Percentiles rank a stretch among this genome's conserved stretches.
Conservation (phyloP, 2,329 filamentous ascomycete genomes). For the Hawksworthiomyces lignivorus region DNA sequence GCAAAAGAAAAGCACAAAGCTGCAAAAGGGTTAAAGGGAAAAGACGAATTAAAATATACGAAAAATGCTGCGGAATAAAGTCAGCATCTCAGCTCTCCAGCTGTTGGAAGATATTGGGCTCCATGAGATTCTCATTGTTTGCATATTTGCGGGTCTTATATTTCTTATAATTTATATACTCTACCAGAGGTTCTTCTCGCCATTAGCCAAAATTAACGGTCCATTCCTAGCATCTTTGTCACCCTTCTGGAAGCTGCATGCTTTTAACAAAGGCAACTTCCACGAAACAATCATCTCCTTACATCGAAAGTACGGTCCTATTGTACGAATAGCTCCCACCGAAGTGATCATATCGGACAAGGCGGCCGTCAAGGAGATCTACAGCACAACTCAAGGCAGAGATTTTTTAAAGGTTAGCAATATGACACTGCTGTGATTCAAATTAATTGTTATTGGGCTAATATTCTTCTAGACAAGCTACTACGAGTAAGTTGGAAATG, state of each 20-base stretch:
- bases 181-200: slow-evolving; percentile 9
- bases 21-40: no score
- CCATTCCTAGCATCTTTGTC: slow-evolving; percentile 8
- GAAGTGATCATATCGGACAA: slow-evolving; percentile 10
- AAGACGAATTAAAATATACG: no score
- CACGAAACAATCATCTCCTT: slow-evolving; percentile 7
- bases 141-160: no score
- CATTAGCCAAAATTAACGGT: slow-evolving; percentile 5
- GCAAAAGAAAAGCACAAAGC: no score
- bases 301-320: slow-evolving; percentile 6
- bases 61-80: no score
- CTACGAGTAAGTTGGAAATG: no score
- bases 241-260: slow-evolving; percentile 1
- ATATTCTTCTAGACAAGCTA: no score
- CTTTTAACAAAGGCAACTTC: slow-evolving; percentile 5
- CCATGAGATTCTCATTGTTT: no score
- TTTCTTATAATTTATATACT: neutral
- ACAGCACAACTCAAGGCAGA: slow-evolving; percentile 8
- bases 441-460: no score
- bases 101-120: no score
- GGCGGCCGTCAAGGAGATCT: slow-evolving; percentile 7
- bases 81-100: no score
- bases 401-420: slow-evolving; percentile 10
- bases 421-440: no score
- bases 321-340: slow-evolving; percentile 5